Conservation (phyloP, 2,329 filamentous ascomycete species). For the Talaromyces marneffei region DNA sequence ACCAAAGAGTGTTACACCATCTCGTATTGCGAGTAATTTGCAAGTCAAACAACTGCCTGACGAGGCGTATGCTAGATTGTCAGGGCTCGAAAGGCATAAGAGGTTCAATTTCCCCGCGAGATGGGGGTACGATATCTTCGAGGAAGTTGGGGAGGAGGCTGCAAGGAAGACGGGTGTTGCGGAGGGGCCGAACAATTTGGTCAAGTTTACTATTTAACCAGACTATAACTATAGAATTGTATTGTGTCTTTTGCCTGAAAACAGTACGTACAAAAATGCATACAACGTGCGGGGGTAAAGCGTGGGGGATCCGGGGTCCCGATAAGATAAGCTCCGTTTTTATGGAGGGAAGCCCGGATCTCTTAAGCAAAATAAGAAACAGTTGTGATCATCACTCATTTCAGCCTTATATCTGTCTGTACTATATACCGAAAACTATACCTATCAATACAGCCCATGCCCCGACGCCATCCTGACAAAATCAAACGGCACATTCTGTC, state of each 20-base stretch:
- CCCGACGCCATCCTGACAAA: slow-evolving; percentile 72
- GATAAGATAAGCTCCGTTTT: not conserved
- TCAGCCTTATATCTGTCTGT: not conserved
- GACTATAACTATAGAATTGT: not conserved
- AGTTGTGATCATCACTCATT: not conserved
- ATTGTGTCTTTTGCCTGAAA: not conserved
- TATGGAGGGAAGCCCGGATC: not conserved
- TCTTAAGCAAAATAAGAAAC: not conserved
- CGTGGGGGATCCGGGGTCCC: not conserved
- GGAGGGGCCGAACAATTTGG: not conserved
- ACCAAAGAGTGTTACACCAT: slow-evolving; percentile 52
- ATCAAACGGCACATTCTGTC: slow-evolving; percentile 81
- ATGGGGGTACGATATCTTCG: slow-evolving; percentile 36
- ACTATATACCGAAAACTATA: not conserved
- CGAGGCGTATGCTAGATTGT: slow-evolving; percentile 29
- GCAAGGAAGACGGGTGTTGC: not conserved
- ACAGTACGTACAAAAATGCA: not conserved
- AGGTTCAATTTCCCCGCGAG: slow-evolving; percentile 35
- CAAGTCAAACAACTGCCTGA: slow-evolving; percentile 31
- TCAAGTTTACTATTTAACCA: not conserved
- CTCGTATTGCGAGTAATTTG: slow-evolving; percentile 47
- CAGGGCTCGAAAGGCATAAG: slow-evolving; percentile 32
- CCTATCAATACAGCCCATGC: slow-evolving; percentile 46
- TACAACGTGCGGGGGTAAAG: not conserved
- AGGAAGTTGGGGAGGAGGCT: slow-evolving; percentile 26